phyloP scores from a whole-genome alignment of 441 rosid genomes.

The Manihot esculenta region DNA sequence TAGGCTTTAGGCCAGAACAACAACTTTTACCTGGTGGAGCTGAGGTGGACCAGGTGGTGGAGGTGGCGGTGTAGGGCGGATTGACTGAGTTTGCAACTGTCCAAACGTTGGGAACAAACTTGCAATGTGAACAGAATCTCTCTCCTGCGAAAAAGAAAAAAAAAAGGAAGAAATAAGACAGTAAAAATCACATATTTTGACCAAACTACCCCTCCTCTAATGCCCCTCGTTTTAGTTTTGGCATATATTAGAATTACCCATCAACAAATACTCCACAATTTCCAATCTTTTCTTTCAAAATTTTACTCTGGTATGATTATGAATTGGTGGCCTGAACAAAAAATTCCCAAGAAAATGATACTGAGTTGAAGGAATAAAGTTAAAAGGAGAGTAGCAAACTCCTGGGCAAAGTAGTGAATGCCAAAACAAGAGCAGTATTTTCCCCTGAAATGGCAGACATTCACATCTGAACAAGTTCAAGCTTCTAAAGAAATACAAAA shows the following conservation, averaged over 20 bases:
- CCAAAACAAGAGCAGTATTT: neutral
- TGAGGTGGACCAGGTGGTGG: conserved; percentile 37
- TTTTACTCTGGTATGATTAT: no score
- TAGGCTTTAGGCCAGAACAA: conserved; percentile 9
- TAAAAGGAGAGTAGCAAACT: no score
- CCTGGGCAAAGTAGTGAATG: neutral
- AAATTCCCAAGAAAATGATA: no score
- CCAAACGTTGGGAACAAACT: conserved; percentile 58
- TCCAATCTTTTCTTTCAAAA: no score
- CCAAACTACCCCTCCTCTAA: conserved; percentile 17
- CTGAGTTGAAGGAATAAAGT: no score
- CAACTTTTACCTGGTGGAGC: conserved; percentile 42
- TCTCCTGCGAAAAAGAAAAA: conserved; percentile 38
- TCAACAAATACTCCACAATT: neutral
- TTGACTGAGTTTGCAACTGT: conserved; percentile 47
- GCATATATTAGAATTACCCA: neutral
- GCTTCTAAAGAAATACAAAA: neutral
- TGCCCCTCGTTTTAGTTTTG: neutral
- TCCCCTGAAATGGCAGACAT: conserved; percentile 12
- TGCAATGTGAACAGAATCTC: conserved; percentile 55
- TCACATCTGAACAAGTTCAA: neutral
- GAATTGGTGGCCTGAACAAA: no score
- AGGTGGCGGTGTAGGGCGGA: conserved; percentile 40
- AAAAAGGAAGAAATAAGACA: no score
- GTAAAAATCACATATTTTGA: conserved; percentile 13